A percentile compares a stretch with the other conserved stretches of the same genome.
These are phyloP conservation scores for Suillus tomentosus DNA, from an alignment of 768 basidiomycete genomes.

Conservation along the genomic window DNA sequence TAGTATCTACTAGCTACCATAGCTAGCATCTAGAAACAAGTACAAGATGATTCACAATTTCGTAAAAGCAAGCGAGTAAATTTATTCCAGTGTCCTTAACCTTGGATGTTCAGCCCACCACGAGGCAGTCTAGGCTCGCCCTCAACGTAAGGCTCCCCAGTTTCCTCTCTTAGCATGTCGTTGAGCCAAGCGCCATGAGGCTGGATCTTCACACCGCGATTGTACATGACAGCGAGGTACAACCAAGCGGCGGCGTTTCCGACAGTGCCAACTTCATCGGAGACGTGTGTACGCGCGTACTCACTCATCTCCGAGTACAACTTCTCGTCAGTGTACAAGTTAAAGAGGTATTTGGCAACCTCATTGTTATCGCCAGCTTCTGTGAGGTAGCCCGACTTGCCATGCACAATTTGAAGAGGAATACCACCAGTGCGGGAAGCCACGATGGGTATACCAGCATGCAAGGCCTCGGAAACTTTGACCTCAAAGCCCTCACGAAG, in stretches of 20 bases:
- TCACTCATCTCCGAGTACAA: slow-evolving; percentile 65
- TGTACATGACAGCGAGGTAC: slow-evolving; percentile 80
- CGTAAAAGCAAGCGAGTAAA: background rate
- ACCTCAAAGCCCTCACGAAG: slow-evolving; percentile 97
- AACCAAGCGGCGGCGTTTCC: slow-evolving; percentile 72
- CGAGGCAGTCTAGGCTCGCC: slow-evolving; percentile 78
- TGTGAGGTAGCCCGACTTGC: slow-evolving; percentile 86
- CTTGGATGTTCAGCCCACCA: slow-evolving; percentile 56
- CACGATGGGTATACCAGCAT: slow-evolving; percentile 85
- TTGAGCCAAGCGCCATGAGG: slow-evolving; percentile 87
- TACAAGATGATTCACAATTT: background rate
- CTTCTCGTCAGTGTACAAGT: slow-evolving; percentile 74
- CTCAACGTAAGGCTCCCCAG: slow-evolving; percentile 63
- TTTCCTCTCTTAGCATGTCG: slow-evolving; percentile 76
- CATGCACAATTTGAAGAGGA: slow-evolving; percentile 87
- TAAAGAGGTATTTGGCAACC: slow-evolving; percentile 75
- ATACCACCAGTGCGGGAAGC: slow-evolving; percentile 89
- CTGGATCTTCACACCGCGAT: slow-evolving; percentile 72
- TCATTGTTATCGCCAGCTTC: slow-evolving; percentile 72
- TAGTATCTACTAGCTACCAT: background rate
- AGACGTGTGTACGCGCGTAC: slow-evolving; percentile 74
- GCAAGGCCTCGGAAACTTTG: slow-evolving; percentile 94
- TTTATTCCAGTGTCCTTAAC: slow-evolving; percentile 31
- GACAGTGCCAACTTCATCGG: slow-evolving; percentile 83
- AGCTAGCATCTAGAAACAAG: slow-evolving; percentile 3